Evolutionary conservation across 805 yeast species (phyloP).

Genomic region (Metschnikowia baotianmanensis): DNA sequence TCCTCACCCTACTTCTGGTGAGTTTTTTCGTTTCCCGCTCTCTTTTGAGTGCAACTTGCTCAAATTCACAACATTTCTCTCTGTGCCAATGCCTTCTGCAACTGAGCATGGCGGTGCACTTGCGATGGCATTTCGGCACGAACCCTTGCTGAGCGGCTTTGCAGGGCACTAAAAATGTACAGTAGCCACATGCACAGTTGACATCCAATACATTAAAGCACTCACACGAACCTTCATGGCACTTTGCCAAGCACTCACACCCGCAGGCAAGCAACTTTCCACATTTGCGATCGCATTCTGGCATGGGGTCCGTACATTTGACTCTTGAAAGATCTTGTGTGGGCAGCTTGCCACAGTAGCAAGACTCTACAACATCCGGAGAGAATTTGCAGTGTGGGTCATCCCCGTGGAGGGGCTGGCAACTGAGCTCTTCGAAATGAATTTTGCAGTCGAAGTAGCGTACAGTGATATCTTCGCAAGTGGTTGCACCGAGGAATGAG

Average conservation of each 20-base stretch:
- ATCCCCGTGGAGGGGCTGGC: conserved; percentile 48
- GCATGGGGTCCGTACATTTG: conserved; percentile 74
- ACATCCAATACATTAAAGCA: conserved; percentile 54
- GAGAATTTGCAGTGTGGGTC: conserved; percentile 53
- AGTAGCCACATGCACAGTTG: conserved; percentile 62
- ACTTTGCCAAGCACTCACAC: conserved; percentile 60
- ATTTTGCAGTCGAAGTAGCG: conserved; percentile 60
- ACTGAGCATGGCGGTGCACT: conserved; percentile 70
- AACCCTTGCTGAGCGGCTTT: conserved; percentile 48
- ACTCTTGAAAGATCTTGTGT: conserved; percentile 46
- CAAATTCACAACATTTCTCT: conserved; percentile 66
- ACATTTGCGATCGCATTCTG: conserved; percentile 68
- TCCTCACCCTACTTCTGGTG: conserved; percentile 43
- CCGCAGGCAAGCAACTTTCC: conserved; percentile 69
- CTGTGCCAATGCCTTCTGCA: conserved; percentile 81
- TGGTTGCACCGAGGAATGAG: conserved; percentile 33
- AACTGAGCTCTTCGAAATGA: conserved; percentile 48
- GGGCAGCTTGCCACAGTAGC: conserved; percentile 76
- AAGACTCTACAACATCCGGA: conserved; percentile 57
- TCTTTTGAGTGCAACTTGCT: conserved; percentile 55
- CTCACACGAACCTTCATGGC: conserved; percentile 77
- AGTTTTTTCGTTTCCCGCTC: conserved; percentile 53
- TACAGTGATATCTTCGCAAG: conserved; percentile 42
- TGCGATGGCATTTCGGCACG: conserved; percentile 61
- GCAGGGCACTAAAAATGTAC: conserved; percentile 63